Base-by-base conservation (phyloP, 495 filamentous ascomycete species). In the Sphaerosporella brunnea region DNA sequence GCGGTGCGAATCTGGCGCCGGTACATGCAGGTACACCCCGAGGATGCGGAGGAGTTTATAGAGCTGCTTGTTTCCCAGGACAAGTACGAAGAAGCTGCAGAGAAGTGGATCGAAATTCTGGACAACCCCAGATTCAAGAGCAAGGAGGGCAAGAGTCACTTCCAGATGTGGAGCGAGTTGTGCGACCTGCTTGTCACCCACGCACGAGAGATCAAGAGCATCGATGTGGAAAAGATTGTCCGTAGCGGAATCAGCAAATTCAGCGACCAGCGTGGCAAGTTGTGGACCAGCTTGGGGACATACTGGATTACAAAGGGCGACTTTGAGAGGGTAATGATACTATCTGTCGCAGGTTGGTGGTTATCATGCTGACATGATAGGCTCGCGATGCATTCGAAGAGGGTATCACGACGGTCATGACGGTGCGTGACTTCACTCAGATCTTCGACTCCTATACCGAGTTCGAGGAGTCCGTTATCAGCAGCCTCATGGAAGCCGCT, bases 131-230 rank as follows among this genome's bases (percentile, higher is more conserved):
- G 78, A 11, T 96, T 96, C 65, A 75, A 78, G 55, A 95, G 87
- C 61, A 94, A 93, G 66, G 73, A 88, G 45, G 80, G 81, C 25
- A 95, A 94, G 63, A 86, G 92, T 13, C 82, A 86, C 52, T 96
- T 95, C 61, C 85, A 96, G 63, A 68, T 96, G 35, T 96, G 92
- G 92, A 90, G 80, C 44, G 92, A 96, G 63, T 90, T 96, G 82
- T 80, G 94, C n/a, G 88, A 96, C 55, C 59, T 96, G 50, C 64
- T 96, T n/a, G 90, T 99, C 24, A 80, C 79, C 19, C 84, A 88
- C 56, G 92, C 88, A 20, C 80, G 78, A 55, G 72, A 90, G 32
- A 78, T 99, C 44, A 75, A 88, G 53, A 82, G 82, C 34, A 84
- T 96, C 51, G 81, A 94, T 53, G 90, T 96, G 28, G 88, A 99